Percentiles rank a stretch among this genome's conserved stretches.
These are phyloP conservation scores for Kickxella alabastrina DNA, from an alignment of 192 early-diverging fungal genomes.

Conservation along the genomic window DNA sequence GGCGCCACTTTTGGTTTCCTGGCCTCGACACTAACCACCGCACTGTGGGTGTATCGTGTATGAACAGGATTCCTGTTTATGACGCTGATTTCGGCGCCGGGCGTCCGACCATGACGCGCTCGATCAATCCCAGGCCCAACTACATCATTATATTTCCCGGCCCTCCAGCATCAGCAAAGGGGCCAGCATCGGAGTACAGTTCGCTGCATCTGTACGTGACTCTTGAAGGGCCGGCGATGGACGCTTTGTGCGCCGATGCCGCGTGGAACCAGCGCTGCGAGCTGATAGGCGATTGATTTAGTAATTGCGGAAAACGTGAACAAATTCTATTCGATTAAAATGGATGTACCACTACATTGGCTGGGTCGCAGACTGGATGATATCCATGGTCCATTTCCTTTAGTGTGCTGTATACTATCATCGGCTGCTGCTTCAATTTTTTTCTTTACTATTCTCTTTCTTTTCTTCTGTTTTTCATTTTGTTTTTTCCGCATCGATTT, in stretches of 20 bases:
- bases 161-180: slow-evolving; percentile 8
- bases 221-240: slow-evolving; percentile 31
- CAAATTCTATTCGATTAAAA: no score
- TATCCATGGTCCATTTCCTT: no score
- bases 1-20: slow-evolving; percentile 47
- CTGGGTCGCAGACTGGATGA: no score
- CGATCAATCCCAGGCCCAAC: slow-evolving; percentile 40
- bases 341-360: no score
- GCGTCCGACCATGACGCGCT: slow-evolving; percentile 32
- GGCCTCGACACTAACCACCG: slow-evolving; percentile 27
- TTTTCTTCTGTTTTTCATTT: no score
- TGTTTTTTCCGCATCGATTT: no score
- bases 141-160: slow-evolving; percentile 47
- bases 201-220: slow-evolving; percentile 41
- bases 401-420: no score
- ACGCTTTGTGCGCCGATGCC: slow-evolving; percentile 19
- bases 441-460: slow-evolving; percentile 5
- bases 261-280: slow-evolving; percentile 23
- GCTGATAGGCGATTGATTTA: slow-evolving; percentile 28
- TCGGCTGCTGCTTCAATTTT: neutral
- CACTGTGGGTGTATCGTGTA: slow-evolving; percentile 36
- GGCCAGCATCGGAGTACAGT: slow-evolving; percentile 4
- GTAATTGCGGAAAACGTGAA: no score
- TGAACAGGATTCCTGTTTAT: slow-evolving; percentile 42
- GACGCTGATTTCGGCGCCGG: slow-evolving; percentile 42